Evolutionary conservation across 2,329 filamentous ascomycete species (phyloP).

Genomic region (Dactylellina drechsleri): DNA sequence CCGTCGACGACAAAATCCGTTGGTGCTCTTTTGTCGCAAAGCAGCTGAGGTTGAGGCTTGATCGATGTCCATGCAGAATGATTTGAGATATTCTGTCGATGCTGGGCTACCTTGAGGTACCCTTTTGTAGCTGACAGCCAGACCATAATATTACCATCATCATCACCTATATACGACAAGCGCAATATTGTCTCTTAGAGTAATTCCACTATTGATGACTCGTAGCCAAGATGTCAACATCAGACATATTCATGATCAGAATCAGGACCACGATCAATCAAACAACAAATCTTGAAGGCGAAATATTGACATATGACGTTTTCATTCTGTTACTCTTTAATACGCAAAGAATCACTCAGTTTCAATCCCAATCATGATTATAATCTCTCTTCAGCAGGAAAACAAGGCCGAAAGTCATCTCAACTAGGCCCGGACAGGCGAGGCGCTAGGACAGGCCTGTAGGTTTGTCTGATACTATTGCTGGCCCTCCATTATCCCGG

Average conservation of each 20-base stretch:
- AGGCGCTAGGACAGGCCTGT: too few species aligned
- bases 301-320: conserved; percentile 24
- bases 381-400: neutral
- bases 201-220: too few species aligned
- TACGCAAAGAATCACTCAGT: too few species aligned
- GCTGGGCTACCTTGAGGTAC: conserved; percentile 30
- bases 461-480: too few species aligned
- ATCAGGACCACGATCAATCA: too few species aligned
- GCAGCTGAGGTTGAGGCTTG: conserved; percentile 9
- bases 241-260: neutral
- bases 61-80: conserved; percentile 21
- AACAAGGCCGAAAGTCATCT: conserved; percentile 37
- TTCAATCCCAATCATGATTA: too few species aligned
- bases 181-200: too few species aligned
- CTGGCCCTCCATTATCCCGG: too few species aligned
- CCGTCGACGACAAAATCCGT: neutral
- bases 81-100: conserved; percentile 32
- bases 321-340: conserved; percentile 26
- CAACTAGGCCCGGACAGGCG: conserved; percentile 2
- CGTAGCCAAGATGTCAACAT: too few species aligned
- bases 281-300: neutral
- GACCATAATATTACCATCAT: neutral
- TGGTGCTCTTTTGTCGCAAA: conserved; percentile 1
- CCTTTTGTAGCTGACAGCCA: neutral
- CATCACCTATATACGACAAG: too few species aligned